phyloP scores from a whole-genome alignment of 495 filamentous ascomycete genomes.

The Aspergillus biplanus region DNA sequence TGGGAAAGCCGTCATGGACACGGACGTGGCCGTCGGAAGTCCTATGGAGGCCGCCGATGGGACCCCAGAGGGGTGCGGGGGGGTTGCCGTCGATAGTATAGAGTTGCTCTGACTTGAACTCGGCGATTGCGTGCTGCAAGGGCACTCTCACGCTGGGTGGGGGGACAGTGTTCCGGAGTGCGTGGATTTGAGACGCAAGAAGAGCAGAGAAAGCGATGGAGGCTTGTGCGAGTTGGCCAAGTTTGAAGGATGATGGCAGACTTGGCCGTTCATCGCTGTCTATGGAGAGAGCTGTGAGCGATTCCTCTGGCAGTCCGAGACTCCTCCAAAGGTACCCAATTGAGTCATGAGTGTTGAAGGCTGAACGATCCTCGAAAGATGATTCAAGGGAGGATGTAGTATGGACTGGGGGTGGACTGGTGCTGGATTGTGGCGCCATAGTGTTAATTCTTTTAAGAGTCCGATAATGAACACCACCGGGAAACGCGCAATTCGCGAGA shows the following conservation, averaged over 20 bases:
- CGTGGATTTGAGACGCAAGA: constrained; percentile 40
- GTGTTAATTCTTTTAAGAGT: neutral
- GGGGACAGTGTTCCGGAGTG: constrained; percentile 22
- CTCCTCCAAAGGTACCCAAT: constrained; percentile 27
- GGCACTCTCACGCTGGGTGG: constrained; percentile 37
- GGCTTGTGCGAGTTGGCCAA: constrained; percentile 47
- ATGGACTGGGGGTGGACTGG: neutral
- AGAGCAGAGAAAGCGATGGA: constrained; percentile 47
- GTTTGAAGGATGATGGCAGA: constrained; percentile 48
- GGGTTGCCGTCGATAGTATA: constrained; percentile 38
- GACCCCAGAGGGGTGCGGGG: constrained; percentile 32
- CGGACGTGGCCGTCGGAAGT: constrained; percentile 50
- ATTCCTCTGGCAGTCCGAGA: constrained; percentile 21
- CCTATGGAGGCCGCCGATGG: constrained; percentile 47
- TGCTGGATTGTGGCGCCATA: neutral
- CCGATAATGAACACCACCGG: no score
- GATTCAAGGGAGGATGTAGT: neutral
- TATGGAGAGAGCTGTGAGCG: constrained; percentile 18
- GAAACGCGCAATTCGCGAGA: no score
- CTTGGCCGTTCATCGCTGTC: constrained; percentile 21
- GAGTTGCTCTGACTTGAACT: constrained; percentile 50
- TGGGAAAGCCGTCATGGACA: constrained; percentile 47
- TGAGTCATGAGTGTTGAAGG: constrained; percentile 23
- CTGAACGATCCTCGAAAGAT: neutral
- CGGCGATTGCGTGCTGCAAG: constrained; percentile 41